phyloP scores from a whole-genome alignment of 495 filamentous ascomycete species.

The Hypoxylon lienhwacheense region DNA sequence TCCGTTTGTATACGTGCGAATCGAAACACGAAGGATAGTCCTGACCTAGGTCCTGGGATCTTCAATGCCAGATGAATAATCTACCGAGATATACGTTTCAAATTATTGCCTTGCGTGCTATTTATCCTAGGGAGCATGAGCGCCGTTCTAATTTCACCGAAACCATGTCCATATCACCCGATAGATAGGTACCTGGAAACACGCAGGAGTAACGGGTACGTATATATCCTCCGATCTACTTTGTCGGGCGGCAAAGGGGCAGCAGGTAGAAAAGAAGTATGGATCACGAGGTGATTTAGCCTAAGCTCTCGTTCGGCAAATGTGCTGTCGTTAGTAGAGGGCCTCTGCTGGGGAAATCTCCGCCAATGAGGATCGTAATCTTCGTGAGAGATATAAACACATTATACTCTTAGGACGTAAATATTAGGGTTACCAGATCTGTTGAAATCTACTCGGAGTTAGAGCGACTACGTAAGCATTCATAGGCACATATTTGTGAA shows the following conservation, averaged over 20 bases:
- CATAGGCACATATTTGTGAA: too few species aligned
- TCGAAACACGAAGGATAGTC: not conserved
- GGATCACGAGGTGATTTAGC: slow-evolving; percentile 20
- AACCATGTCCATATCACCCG: not conserved
- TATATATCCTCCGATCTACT: slow-evolving; percentile 11
- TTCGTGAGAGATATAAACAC: not conserved
- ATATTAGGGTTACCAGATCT: too few species aligned
- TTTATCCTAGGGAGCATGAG: slow-evolving; percentile 12
- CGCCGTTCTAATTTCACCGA: not conserved
- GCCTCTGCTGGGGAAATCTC: not conserved
- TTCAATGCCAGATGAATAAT: not conserved
- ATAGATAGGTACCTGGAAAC: slow-evolving; percentile 7
- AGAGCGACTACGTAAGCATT: too few species aligned
- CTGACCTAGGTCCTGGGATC: not conserved
- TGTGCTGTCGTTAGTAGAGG: not conserved
- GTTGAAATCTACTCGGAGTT: too few species aligned
- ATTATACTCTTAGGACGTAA: not conserved
- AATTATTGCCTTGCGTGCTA: slow-evolving; percentile 3
- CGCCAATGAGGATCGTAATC: not conserved
- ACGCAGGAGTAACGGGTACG: too few species aligned
- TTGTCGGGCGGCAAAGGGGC: slow-evolving; percentile 1
- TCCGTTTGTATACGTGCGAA: not conserved
- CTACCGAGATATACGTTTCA: slow-evolving; percentile 15
- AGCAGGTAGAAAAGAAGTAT: not conserved
- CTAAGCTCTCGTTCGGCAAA: slow-evolving; percentile 17